phyloP scores from a whole-genome alignment of 1,284 basidiomycete genomes.

The Sporisorium exsertum region DNA sequence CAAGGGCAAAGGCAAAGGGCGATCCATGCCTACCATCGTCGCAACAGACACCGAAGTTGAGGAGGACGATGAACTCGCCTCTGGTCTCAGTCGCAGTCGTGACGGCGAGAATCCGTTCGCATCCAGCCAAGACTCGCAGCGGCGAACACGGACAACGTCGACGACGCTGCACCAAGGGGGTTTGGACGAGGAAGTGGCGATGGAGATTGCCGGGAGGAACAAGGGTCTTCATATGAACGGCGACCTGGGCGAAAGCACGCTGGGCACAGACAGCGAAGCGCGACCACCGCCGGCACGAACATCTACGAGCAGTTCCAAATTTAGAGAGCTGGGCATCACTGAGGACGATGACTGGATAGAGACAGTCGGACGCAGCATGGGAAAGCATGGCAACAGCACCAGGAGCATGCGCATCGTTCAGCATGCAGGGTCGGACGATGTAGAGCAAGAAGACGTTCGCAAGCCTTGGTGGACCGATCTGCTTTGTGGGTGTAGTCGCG shows the following conservation, averaged over 20 bases:
- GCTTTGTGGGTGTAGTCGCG: slow-evolving; percentile 50
- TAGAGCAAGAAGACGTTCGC: slow-evolving; percentile 18
- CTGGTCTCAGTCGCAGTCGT: not conserved
- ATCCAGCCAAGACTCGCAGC: slow-evolving; percentile 21
- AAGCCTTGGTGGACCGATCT: slow-evolving; percentile 58
- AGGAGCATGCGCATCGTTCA: slow-evolving; percentile 18
- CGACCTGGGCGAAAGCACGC: slow-evolving; percentile 30
- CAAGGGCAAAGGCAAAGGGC: slow-evolving; percentile 32
- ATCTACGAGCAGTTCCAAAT: slow-evolving; percentile 51
- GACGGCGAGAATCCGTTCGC: slow-evolving; percentile 30
- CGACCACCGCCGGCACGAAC: slow-evolving; percentile 23
- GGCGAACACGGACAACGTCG: slow-evolving; percentile 6
- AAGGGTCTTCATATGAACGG: slow-evolving; percentile 15
- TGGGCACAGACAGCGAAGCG: slow-evolving; percentile 9
- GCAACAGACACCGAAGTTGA: slow-evolving; percentile 51
- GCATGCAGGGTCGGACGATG: slow-evolving; percentile 2
- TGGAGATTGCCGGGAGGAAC: slow-evolving; percentile 30
- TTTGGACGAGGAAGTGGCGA: slow-evolving; percentile 40
- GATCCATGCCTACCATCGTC: slow-evolving; percentile 52
- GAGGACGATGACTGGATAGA: slow-evolving; percentile 48
- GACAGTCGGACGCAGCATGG: slow-evolving; percentile 12
- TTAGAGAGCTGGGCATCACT: slow-evolving; percentile 47
- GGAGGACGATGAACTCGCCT: not conserved
- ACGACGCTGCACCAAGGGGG: slow-evolving; percentile 51
- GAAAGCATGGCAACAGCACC: not conserved